Percentiles rank a stretch among this genome's conserved stretches.
These are phyloP conservation scores for Eragrostis curvula DNA, from an alignment of 176 grass and related monocot species.

Conservation along the genomic window DNA sequence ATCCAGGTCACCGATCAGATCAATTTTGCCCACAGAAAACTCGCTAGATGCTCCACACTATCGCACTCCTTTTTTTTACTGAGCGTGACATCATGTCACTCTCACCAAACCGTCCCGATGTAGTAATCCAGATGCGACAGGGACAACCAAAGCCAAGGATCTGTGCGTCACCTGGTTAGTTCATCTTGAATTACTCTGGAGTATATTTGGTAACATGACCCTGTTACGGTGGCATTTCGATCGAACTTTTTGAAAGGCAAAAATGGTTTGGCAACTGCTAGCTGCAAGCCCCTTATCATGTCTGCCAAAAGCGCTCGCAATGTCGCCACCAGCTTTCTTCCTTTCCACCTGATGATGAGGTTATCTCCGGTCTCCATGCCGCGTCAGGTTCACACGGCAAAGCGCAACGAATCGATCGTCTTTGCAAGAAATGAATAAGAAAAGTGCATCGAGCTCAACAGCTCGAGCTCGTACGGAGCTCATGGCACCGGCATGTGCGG, in stretches of 20 bases:
- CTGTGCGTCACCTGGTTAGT: not conserved
- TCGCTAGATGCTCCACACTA: too few relatives aligned
- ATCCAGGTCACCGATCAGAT: too few relatives aligned
- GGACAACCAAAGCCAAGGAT: not conserved
- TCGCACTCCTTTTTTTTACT: too few relatives aligned
- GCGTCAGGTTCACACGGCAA: constrained; percentile 45
- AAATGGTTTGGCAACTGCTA: not conserved
- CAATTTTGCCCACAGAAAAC: too few relatives aligned
- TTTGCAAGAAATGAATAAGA: constrained; percentile 10
- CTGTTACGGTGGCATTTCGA: not conserved
- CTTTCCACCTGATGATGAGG: constrained; percentile 14
- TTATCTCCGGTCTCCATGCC: not conserved
- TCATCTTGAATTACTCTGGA: not conserved
- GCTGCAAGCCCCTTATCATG: constrained; percentile 11
- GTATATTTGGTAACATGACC: not conserved
- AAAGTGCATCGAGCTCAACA: not conserved
- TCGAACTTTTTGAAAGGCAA: not conserved
- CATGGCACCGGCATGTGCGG: constrained; percentile 2
- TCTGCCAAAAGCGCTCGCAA: not conserved
- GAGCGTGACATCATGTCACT: too few relatives aligned
- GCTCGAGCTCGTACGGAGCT: constrained; percentile 7
- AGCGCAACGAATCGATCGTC: not conserved
- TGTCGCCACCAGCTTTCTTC: constrained; percentile 4
- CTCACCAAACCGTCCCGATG: not conserved
- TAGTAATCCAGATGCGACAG: not conserved